Evolutionary conservation across 225 moss, liverwort and hornwort species (phyloP).

Genomic region (Polytrichum formosum): DNA sequence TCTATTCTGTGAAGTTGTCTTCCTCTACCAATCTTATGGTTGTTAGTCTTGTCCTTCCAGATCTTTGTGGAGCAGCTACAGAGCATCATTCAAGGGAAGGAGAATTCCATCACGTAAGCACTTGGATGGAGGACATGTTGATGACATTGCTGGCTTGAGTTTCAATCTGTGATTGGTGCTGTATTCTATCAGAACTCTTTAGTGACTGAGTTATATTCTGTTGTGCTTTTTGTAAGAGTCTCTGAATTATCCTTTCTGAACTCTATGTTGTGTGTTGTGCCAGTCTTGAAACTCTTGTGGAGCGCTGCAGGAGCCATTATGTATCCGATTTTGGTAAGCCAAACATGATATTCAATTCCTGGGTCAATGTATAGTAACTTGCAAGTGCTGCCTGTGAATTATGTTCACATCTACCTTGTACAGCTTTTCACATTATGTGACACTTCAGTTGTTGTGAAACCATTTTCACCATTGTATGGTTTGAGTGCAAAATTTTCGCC

Average conservation of each 20-base stretch:
- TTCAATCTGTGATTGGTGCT: no score
- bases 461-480: neutral
- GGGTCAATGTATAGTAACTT: no score
- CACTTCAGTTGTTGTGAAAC: no score
- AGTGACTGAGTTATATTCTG: no score
- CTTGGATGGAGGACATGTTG: neutral
- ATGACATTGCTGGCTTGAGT: no score
- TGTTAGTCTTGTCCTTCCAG: constrained; percentile 28
- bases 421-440: no score
- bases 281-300: constrained; percentile 88
- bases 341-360: no score
- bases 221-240: no score
- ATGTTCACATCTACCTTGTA: no score
- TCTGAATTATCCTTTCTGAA: neutral
- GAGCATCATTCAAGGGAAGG: constrained; percentile 85
- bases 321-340: constrained; percentile 93
- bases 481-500: neutral
- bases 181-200: neutral
- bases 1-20: constrained; percentile 17
- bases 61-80: constrained; percentile 97
- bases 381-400: no score
- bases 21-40: neutral
- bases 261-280: constrained; percentile 10
- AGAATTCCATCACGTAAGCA: constrained; percentile 80
- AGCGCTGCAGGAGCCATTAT: constrained; percentile 91